Base-by-base conservation (phyloP, 1,284 basidiomycete genomes). In the Neonothopanus nambi region DNA sequence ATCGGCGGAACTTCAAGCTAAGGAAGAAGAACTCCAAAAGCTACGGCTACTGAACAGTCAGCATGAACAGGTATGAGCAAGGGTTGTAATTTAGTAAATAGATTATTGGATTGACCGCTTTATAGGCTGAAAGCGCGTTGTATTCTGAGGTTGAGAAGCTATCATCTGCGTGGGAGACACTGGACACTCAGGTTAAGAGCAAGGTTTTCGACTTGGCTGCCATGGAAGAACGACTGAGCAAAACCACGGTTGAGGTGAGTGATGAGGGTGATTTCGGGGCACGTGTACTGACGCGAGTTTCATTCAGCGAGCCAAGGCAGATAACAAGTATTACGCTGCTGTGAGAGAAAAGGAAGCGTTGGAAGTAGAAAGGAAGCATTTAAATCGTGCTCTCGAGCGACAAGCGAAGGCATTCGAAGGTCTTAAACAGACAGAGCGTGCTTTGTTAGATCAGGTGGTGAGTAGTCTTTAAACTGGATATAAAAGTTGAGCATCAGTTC, bases 291-390 rank as follows among this genome's bases (percentile, higher is more conserved):
- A 54, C n/a, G 38, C 48, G 18, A 54, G 30, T 26, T 37, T 40
- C 35, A 30, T 21, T 42, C 63, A 89, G 84, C 90, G 84, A 87
- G 91, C 93, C 12, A 98, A 96, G 72, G 87, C 91, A 18, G 95
- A 98, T 63, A 97, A 95, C 76, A 97, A 95, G 71, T 98, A 87
- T 70, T 98, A 89, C 67, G 83, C 91, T 23, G 87, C 89, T 5
- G 93, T 96, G 89, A 85, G 93, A 30, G 85, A 89, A 54, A 95
- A 93, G 67, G 95, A 98, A 58, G 85, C 89, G 3, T 71, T 89
- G 5, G 90, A 93, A 35, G 77, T 75, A 2, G 93, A 97, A 67
- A 80, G 85, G 55, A 90, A 91, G 67, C 83, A 80, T 33, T 71
- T 88, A 20, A 69, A 76, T 23, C 68, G 72, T 52, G 70, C 69